Evolutionary conservation across 345 rosid genomes (phyloP), one percentile per base, ranked within the genome.

Genomic region (Eutrema heterophyllum): DNA sequence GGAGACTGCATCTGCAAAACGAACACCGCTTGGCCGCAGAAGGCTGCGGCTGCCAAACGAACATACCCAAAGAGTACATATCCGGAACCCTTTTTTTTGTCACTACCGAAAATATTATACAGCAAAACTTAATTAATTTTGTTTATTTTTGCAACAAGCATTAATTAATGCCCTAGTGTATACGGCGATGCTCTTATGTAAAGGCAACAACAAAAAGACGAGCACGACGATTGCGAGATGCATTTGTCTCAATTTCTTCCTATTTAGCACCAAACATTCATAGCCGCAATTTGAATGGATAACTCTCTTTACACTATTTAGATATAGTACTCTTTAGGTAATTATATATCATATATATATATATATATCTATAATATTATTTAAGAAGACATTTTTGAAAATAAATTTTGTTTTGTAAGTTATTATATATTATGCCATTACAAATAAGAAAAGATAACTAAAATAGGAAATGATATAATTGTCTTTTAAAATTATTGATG

Each of bases 181-280:
- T 53, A 75, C 74, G 79, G 74, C 49, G 56, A 51, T 55, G 13
- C 65, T 69, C 65, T 69, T 45, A 44, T 62, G 65, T 6, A 62
- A 68, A 55, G 62, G 68, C 74, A 68, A 68, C 46, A 70, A 76
- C 71, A 70, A 76, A 76, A 70, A 56, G 80, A 76, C 80, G 62
- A 76, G 40, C 56, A 76, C 53, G n/a, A 49, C 53, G 55, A 24
- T 76, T 38, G 67, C 66, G 35, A 55, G 61, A 40, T 70, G 60
- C 61, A 70, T 41, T 10, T 76, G 71, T 24, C 61, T 54, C 60
- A 55, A 11, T 21, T 38, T 64, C 24, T 76, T 70, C 71, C 71
- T 56, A 70, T 70, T 64, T 70, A 46, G 61, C 32, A 76, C 75
- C 67, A 64, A 76, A 62, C 75, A 76, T 64, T 48, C 71, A 45